Evolutionary conservation across 2,329 filamentous ascomycete genomes (phyloP).

Genomic region (Fusarium goolgardi): DNA sequence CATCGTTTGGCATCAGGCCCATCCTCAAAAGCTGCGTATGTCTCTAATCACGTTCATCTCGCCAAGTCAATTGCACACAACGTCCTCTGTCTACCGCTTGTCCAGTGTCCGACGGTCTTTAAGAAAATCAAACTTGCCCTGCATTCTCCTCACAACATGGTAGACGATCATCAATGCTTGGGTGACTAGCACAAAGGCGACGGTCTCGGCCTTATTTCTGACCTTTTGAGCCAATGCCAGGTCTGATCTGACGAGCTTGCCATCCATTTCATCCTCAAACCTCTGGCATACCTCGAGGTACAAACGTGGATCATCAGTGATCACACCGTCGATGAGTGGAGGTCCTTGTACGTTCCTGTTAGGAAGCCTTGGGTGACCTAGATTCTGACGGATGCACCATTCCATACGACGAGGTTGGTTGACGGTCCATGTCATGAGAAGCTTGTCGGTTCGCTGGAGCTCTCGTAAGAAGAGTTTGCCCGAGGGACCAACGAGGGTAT

Average conservation of each 20-base stretch:
- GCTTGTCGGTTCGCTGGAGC: constrained; percentile 61
- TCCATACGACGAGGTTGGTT: constrained; percentile 83
- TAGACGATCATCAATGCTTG: constrained; percentile 42
- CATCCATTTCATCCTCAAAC: constrained; percentile 52
- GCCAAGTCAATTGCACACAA: not conserved
- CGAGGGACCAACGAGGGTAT: constrained; percentile 73
- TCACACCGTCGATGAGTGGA: constrained; percentile 76
- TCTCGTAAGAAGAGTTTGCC: constrained; percentile 75
- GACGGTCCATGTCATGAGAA: constrained; percentile 86
- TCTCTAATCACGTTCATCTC: not conserved
- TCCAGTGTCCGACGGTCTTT: constrained; percentile 36
- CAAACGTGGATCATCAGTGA: constrained; percentile 83
- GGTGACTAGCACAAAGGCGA: constrained; percentile 33
- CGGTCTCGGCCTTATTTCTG: constrained; percentile 28
- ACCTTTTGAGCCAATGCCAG: constrained; percentile 28
- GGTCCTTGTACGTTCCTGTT: constrained; percentile 1
- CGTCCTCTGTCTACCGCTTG: constrained; percentile 17
- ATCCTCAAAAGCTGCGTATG: not conserved
- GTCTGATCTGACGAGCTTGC: constrained; percentile 24
- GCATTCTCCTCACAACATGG: constrained; percentile 44
- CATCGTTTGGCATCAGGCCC: not conserved
- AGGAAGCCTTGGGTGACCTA: constrained; percentile 51
- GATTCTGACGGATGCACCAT: constrained; percentile 71
- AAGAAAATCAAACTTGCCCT: constrained; percentile 48
- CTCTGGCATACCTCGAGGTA: constrained; percentile 71